These are phyloP conservation scores for Cylindrotheca closterium DNA, from an alignment of 108 stramenopile genomes.

Conservation along the genomic window DNA sequence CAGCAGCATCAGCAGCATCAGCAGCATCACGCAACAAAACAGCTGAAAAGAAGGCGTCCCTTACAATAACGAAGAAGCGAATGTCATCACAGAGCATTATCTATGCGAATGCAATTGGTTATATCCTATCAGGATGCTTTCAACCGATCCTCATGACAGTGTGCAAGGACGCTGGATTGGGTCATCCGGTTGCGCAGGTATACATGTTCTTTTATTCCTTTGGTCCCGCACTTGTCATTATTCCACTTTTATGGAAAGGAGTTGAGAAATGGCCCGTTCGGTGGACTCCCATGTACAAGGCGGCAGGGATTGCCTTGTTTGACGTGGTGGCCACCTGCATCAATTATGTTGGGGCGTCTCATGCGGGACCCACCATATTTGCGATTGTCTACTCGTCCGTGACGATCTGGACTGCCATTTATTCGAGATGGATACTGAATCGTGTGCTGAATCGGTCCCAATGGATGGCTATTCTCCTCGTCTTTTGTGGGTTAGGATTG, in stretches of 20 bases:
- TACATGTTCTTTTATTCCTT: conserved; percentile 78
- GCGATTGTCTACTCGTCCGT: conserved; percentile 67
- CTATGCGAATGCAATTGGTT: conserved; percentile 12
- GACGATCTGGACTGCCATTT: conserved; percentile 74
- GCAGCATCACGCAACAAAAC: no score
- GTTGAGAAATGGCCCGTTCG: conserved; percentile 17
- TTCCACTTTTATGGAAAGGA: conserved; percentile 3
- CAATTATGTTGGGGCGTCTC: conserved; percentile 62
- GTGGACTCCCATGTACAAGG: conserved; percentile 21
- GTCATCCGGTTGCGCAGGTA: conserved; percentile 58
- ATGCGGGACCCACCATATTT: conserved; percentile 71
- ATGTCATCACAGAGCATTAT: no score
- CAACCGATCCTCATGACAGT: conserved; percentile 75
- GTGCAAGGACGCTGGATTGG: conserved; percentile 53
- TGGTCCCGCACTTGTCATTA: conserved; percentile 38
- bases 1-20: no score
- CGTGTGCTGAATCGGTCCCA: conserved; percentile 42
- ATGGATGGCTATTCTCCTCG: conserved; percentile 53
- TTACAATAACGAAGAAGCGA: no score
- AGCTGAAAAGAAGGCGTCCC: no score
- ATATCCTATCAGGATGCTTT: conserved; percentile 60
- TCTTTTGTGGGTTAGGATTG: conserved; percentile 58
- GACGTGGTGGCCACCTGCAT: conserved; percentile 56
- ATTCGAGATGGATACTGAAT: conserved; percentile 44
- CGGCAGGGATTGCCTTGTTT: conserved; percentile 48